Conservation (phyloP, 768 basidiomycete genomes). For the Amanita polypyramis region DNA sequence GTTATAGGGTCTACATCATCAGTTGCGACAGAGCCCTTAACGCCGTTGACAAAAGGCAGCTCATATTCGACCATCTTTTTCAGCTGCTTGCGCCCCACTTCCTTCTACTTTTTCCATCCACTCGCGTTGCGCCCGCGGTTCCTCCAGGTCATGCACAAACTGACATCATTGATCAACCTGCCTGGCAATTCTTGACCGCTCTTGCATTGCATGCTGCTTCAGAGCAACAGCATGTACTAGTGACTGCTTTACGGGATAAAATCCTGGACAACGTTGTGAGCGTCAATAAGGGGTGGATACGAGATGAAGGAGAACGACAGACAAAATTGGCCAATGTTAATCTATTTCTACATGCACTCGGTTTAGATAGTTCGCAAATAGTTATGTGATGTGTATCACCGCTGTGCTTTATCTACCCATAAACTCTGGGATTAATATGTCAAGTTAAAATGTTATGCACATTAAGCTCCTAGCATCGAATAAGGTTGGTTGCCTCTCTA, state of each 20-base stretch:
- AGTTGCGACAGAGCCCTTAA: slow-evolving; percentile 6
- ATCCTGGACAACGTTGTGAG: slow-evolving; percentile 83
- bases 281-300: slow-evolving; percentile 65
- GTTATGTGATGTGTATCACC: slow-evolving; percentile 29
- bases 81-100: slow-evolving; percentile 69
- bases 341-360: slow-evolving; percentile 75
- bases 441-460: slow-evolving; percentile 11
- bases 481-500: not conserved
- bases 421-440: not conserved
- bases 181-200: slow-evolving; percentile 92
- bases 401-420: not conserved
- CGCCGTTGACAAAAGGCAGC: slow-evolving; percentile 45
- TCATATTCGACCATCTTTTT: slow-evolving; percentile 83
- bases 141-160: slow-evolving; percentile 30
- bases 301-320: slow-evolving; percentile 61
- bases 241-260: slow-evolving; percentile 82
- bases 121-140: slow-evolving; percentile 41
- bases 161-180: slow-evolving; percentile 75
- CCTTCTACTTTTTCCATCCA: slow-evolving; percentile 81
- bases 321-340: slow-evolving; percentile 90
- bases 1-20: slow-evolving; percentile 8
- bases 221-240: slow-evolving; percentile 84
- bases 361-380: slow-evolving; percentile 61
- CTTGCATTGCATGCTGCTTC: slow-evolving; percentile 75
- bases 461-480: slow-evolving; percentile 18